Evolutionary conservation across 176 grass and related monocot genomes (phyloP), one percentile per base, ranked within the genome.

Genomic region (Dendrocalamus sinicus): DNA sequence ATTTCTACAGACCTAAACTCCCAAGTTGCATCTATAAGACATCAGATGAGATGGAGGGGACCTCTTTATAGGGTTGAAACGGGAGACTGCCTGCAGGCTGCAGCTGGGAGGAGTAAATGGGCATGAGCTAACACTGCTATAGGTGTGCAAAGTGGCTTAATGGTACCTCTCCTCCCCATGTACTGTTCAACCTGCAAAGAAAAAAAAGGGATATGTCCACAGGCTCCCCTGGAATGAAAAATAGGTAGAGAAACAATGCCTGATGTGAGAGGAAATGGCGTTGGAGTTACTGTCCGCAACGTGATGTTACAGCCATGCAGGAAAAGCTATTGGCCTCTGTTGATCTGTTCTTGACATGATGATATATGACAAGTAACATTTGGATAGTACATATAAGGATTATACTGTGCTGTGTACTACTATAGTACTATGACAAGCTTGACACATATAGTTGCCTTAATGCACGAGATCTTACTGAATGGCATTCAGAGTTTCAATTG

Each of bases 281-380:
- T 50, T 48, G 15, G 17, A 66, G 68, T 15, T 55, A 45, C 39
- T 62, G 67, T 55, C 65, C 39, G 54, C 16, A 44, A 8, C 26
- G 44, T 80, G 84, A 86, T 79, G 67, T 72, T 86, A 79, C 76
- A 85, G 64, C 9, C 58, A 61, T 61, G 8, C n/a, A 61, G 58
- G 58, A 44, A 85, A 67, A 78, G 64, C 11, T 22, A 20, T 2
- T 40, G 20, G 30, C 13, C 17, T 41, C 32, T 76, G 47, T 43
- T 65, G 82, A 16, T 54, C 53, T 77, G 37, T 58, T 69, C 15
- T 68, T 28, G 62, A 77, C 50, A 58, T 9, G 73, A 35, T 35
- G 58, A 3, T 23, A 23, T 23, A 60, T 23, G 58, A 37, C 17
- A 67, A 1, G 75, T n/a, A 79, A 51, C 40, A 15, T 51, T 86